Evolutionary conservation across 2,329 filamentous ascomycete species (phyloP).

Genomic region (Madurella mycetomatis): DNA sequence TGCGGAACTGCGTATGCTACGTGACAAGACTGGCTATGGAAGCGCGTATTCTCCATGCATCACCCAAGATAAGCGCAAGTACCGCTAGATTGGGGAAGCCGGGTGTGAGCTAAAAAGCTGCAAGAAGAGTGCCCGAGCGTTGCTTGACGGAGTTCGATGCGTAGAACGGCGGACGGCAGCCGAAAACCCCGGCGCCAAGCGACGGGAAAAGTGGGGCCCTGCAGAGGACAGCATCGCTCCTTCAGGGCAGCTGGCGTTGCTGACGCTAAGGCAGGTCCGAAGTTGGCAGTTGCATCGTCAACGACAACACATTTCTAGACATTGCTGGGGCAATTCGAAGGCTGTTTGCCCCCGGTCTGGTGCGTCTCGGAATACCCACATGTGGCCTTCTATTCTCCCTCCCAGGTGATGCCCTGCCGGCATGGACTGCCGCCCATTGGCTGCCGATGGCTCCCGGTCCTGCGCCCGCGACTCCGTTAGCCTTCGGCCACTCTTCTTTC

Average conservation of each 20-base stretch:
- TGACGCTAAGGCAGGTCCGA: not conserved
- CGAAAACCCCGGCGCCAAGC: conserved; percentile 4
- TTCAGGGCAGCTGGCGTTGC: not conserved
- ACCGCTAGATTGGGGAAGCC: no score
- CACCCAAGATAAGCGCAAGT: not conserved
- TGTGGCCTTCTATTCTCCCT: conserved; percentile 8
- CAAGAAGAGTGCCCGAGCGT: not conserved
- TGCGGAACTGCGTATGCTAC: no score
- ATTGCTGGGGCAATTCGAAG: not conserved
- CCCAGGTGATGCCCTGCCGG: conserved; percentile 25
- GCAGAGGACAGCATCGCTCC: conserved; percentile 3
- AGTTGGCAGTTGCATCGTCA: conserved; percentile 1
- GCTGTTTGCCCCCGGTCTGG: not conserved
- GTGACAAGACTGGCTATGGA: no score
- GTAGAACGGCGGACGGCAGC: not conserved
- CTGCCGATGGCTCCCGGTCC: conserved; percentile 18
- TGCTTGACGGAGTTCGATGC: not conserved
- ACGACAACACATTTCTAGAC: not conserved
- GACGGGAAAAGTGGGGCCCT: conserved; percentile 2
- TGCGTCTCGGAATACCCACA: conserved; percentile 11
- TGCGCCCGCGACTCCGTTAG: not conserved
- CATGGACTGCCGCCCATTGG: conserved; percentile 25
- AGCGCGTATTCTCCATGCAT: no score
- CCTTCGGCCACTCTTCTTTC: not conserved
- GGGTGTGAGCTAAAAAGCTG: no score